These are phyloP conservation scores for Auriscalpium vulgare DNA, from an alignment of 768 basidiomycete genomes.

Conservation along the genomic window DNA sequence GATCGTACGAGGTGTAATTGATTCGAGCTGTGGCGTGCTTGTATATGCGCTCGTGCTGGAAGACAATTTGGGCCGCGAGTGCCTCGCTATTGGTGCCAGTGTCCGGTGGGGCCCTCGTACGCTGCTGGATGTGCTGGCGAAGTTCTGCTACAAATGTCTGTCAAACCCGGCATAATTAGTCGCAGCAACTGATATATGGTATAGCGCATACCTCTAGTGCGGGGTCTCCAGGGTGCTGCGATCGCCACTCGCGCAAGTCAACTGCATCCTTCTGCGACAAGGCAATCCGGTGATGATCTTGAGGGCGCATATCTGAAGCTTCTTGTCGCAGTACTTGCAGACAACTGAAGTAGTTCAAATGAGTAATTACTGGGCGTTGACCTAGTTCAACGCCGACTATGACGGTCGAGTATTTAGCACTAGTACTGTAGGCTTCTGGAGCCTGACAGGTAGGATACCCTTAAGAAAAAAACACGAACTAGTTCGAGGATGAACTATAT, in stretches of 20 bases:
- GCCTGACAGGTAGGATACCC: no score
- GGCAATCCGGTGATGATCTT: not conserved
- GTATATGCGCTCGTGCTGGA: slow-evolving; percentile 16
- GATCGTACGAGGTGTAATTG: slow-evolving; percentile 19
- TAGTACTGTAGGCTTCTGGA: no score
- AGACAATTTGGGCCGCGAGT: not conserved
- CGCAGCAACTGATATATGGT: not conserved
- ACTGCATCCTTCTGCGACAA: not conserved
- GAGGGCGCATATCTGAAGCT: not conserved
- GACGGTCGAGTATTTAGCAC: not conserved
- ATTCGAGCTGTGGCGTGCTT: slow-evolving; percentile 13
- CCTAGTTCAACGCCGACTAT: no score
- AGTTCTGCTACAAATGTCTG: slow-evolving; percentile 10
- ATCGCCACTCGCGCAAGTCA: not conserved
- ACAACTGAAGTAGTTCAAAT: no score
- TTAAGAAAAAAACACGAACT: not conserved
- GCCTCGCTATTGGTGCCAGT: not conserved
- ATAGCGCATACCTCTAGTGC: not conserved
- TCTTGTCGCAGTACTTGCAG: no score
- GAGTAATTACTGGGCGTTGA: no score
- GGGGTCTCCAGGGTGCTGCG: not conserved
- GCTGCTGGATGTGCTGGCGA: slow-evolving; percentile 16
- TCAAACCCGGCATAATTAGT: no score
- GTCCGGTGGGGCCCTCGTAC: not conserved
- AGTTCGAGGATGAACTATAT: not conserved